These are phyloP conservation scores for Arthrobotrys conoides DNA, from an alignment of 2,329 filamentous ascomycete genomes.

Conservation along the genomic window DNA sequence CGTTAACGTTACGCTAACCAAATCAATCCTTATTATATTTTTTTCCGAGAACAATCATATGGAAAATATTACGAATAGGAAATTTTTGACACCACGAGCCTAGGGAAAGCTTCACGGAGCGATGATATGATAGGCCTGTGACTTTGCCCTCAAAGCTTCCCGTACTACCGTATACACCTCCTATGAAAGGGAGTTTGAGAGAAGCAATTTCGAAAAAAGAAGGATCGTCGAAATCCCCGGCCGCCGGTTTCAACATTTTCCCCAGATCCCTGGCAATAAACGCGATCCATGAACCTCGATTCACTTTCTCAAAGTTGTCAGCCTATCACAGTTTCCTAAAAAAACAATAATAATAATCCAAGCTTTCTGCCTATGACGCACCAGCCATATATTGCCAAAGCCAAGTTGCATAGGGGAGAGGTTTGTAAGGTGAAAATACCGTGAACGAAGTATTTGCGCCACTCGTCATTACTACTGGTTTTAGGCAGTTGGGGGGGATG, in stretches of 20 bases:
- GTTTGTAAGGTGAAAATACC: constrained; percentile 52
- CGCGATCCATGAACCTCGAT: constrained; percentile 29
- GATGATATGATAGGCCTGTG: constrained; percentile 16
- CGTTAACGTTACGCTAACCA: constrained; percentile 12
- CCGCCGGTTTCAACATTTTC: constrained; percentile 11
- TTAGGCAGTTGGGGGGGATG: constrained; percentile 9
- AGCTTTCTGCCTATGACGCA: constrained; percentile 51
- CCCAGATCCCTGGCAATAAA: constrained; percentile 38
- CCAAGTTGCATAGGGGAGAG: background rate
- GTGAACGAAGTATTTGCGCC: constrained; percentile 19
- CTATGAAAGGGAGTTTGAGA: background rate
- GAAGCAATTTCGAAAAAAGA: background rate
- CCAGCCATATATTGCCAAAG: background rate
- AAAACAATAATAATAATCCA: background rate
- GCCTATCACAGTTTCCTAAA: constrained; percentile 38
- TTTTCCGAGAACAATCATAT: background rate
- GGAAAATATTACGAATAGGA: background rate
- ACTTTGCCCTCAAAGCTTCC: background rate
- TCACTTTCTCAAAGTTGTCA: constrained; percentile 5
- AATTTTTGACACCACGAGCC: background rate
- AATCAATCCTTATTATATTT: background rate
- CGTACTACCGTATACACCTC: background rate
- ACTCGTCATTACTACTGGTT: constrained; percentile 25
- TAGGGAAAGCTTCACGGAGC: background rate
- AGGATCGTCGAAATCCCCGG: constrained; percentile 7